A percentile compares a stretch with the other conserved stretches of the same genome.
These are phyloP conservation scores for Exophiala sp. DNA, from an alignment of 2,329 filamentous ascomycete species.

Conservation along the genomic window DNA sequence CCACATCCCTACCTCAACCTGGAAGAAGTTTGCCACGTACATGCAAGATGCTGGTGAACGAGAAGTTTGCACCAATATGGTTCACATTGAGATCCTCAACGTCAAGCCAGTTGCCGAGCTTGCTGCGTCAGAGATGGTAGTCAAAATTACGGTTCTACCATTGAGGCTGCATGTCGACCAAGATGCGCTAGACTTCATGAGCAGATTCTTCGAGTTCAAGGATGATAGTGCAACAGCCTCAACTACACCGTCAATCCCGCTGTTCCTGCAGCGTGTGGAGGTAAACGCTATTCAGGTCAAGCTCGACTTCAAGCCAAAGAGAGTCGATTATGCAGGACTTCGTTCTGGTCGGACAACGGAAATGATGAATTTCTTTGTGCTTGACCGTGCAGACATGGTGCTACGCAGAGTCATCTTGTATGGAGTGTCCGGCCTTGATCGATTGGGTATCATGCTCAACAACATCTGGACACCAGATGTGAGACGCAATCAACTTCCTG, in stretches of 20 bases:
- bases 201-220: constrained; percentile 96
- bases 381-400: constrained; percentile 83
- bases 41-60: constrained; percentile 82
- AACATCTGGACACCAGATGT: constrained; percentile 97
- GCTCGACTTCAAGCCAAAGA: constrained; percentile 95
- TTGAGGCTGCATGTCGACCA: constrained; percentile 93
- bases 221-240: constrained; percentile 60
- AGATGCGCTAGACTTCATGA: constrained; percentile 95
- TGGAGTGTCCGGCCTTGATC: constrained; percentile 85
- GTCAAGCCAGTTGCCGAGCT: constrained; percentile 81
- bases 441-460: constrained; percentile 83
- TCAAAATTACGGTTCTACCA: constrained; percentile 75
- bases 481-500: constrained; percentile 80
- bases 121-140: constrained; percentile 82
- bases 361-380: constrained; percentile 96
- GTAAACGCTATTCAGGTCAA: constrained; percentile 78
- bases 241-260: constrained; percentile 64
- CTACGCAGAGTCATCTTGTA: constrained; percentile 89
- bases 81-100: constrained; percentile 81
- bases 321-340: constrained; percentile 91
- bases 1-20: constrained; percentile 89
- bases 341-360: constrained; percentile 92
- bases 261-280: constrained; percentile 87
- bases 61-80: constrained; percentile 83
- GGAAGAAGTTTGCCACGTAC: constrained; percentile 97